These are phyloP conservation scores for Aspergillus ustus DNA, from an alignment of 2,329 filamentous ascomycete genomes.

Conservation along the genomic window DNA sequence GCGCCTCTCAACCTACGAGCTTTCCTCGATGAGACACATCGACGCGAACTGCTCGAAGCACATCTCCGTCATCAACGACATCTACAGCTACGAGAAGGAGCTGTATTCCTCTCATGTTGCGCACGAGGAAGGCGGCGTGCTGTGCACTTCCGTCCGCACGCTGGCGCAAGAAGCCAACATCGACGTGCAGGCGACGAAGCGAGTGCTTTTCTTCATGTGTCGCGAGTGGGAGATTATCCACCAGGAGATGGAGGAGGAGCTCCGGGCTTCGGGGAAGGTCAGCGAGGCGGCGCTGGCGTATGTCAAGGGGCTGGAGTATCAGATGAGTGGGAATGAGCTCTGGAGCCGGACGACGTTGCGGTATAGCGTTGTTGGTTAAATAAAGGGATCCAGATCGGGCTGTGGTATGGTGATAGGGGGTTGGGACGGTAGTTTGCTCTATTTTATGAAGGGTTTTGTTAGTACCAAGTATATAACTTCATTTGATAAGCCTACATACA, in stretches of 20 bases:
- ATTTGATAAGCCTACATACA: too few relatives aligned
- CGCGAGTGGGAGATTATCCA: neutral
- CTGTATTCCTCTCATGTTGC: neutral
- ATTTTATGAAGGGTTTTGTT: too few relatives aligned
- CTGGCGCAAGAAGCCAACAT: neutral
- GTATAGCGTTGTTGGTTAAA: too few relatives aligned
- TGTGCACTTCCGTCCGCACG: conserved; percentile 22
- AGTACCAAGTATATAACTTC: too few relatives aligned
- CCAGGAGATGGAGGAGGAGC: conserved; percentile 25
- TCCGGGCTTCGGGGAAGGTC: neutral
- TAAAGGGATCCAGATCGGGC: too few relatives aligned
- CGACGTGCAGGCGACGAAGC: neutral
- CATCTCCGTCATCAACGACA: conserved; percentile 3
- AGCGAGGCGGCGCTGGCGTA: too few relatives aligned
- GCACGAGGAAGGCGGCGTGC: neutral
- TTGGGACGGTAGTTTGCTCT: too few relatives aligned
- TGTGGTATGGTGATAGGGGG: too few relatives aligned
- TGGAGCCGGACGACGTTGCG: conserved; percentile 33
- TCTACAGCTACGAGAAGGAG: conserved; percentile 2
- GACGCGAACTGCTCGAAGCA: conserved; percentile 2
- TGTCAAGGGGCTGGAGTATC: conserved; percentile 33
- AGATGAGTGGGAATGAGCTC: conserved; percentile 41
- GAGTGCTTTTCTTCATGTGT: neutral
- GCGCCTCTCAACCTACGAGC: neutral
- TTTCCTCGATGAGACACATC: neutral